These are phyloP conservation scores for Xylaria sp. DNA, from an alignment of 2,329 filamentous ascomycete genomes.

Conservation along the genomic window DNA sequence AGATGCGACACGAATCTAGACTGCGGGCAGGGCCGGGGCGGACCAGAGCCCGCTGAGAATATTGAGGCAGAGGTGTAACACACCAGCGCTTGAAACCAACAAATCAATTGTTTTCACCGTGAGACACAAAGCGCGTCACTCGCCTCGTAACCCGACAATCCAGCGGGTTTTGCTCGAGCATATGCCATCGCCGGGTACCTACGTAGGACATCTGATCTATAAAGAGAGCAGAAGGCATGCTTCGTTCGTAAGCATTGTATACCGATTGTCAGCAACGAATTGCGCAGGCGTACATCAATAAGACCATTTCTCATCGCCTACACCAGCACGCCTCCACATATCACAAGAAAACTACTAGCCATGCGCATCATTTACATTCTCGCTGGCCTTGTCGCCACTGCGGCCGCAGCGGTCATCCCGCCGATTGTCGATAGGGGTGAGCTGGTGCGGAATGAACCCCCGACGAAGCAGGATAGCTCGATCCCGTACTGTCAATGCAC, in stretches of 20 bases:
- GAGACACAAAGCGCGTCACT: conserved; percentile 7
- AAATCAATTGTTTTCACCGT: neutral
- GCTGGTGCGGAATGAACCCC: neutral
- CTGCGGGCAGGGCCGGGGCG: neutral
- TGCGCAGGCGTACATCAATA: neutral
- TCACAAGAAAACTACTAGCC: neutral
- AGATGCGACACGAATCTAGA: neutral
- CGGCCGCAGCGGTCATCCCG: neutral
- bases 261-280: neutral
- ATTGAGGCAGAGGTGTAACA: conserved; percentile 3
- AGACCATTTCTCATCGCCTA: neutral
- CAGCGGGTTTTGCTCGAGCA: neutral
- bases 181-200: neutral
- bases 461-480: neutral
- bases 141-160: neutral
- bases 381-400: neutral
- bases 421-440: neutral
- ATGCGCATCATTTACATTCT: conserved; percentile 13
- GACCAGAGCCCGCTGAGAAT: neutral
- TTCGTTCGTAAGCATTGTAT: neutral
- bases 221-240: neutral
- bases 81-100: neutral
- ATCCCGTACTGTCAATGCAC: conserved; percentile 23
- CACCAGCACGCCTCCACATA: neutral
- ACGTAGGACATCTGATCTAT: neutral